phyloP scores from a whole-genome alignment of 352 stramenopile species.

The Phytophthora quininea region DNA sequence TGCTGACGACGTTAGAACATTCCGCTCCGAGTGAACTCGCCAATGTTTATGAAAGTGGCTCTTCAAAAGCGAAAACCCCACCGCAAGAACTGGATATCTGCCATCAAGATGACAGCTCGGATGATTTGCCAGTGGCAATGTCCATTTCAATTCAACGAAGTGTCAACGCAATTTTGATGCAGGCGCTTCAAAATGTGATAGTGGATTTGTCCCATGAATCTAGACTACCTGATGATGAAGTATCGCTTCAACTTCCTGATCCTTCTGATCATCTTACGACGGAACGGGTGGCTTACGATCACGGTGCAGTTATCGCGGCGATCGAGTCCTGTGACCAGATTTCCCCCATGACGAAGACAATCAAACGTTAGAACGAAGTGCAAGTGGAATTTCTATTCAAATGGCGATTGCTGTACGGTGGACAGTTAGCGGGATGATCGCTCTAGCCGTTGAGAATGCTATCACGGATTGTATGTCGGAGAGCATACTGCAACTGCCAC shows the following conservation, averaged over 20 bases:
- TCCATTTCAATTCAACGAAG: constrained; percentile 38
- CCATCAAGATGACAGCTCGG: constrained; percentile 3
- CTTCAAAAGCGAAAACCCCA: neutral
- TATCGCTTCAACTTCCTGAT: neutral
- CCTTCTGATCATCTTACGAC: neutral
- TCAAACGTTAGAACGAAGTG: constrained; percentile 8
- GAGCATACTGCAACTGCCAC: no score
- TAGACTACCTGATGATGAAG: no score
- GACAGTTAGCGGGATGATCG: constrained; percentile 48
- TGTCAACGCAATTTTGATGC: constrained; percentile 38
- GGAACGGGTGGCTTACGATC: constrained; percentile 18
- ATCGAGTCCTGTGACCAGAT: constrained; percentile 28
- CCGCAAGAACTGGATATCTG: neutral
- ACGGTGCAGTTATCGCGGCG: constrained; percentile 18
- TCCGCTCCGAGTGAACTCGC: no score
- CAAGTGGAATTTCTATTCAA: constrained; percentile 34
- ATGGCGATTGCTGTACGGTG: constrained; percentile 56
- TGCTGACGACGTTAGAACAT: no score
- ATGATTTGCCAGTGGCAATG: constrained; percentile 26
- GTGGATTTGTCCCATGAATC: constrained; percentile 20
- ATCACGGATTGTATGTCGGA: constrained; percentile 19
- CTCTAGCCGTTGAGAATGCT: constrained; percentile 43
- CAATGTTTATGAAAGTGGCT: no score
- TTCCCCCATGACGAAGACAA: constrained; percentile 11
- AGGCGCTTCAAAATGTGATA: constrained; percentile 35